phyloP scores from a whole-genome alignment of 768 basidiomycete species.

The Termitomyces heimii region DNA sequence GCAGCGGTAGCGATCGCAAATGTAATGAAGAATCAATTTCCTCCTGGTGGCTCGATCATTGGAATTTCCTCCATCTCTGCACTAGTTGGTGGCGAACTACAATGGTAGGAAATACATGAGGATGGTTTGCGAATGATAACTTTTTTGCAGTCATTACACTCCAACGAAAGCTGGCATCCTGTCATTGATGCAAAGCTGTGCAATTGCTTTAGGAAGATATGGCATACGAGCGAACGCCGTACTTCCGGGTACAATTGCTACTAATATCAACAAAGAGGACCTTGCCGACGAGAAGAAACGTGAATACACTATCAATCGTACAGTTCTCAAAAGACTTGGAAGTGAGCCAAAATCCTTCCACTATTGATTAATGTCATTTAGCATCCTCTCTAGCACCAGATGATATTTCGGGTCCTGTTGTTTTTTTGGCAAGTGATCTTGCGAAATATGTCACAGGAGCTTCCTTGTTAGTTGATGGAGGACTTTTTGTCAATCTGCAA shows the following conservation, averaged over 20 bases:
- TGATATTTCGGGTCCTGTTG: slow-evolving; percentile 69
- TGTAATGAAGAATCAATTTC: slow-evolving; percentile 64
- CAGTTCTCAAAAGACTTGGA: slow-evolving; percentile 62
- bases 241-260: slow-evolving; percentile 74
- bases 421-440: slow-evolving; percentile 69
- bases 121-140: not conserved
- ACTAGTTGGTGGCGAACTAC: slow-evolving; percentile 68
- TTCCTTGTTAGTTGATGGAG: slow-evolving; percentile 65
- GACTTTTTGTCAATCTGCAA: slow-evolving; percentile 70
- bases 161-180: slow-evolving; percentile 78
- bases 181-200: slow-evolving; percentile 75
- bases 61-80: slow-evolving; percentile 78
- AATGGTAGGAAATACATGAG: slow-evolving; percentile 35
- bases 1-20: slow-evolving; percentile 52
- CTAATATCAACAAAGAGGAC: slow-evolving; percentile 75
- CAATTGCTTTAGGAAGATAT: slow-evolving; percentile 72
- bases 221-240: slow-evolving; percentile 68
- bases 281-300: slow-evolving; percentile 53
- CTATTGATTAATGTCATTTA: not conserved
- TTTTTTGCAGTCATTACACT: slow-evolving; percentile 53
- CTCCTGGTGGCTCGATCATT: slow-evolving; percentile 70
- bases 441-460: slow-evolving; percentile 67
- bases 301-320: slow-evolving; percentile 58
- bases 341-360: slow-evolving; percentile 24
- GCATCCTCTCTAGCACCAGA: slow-evolving; percentile 40